Conservation (phyloP, 2,329 filamentous ascomycete species). For the Cryphonectria carpinicola region DNA sequence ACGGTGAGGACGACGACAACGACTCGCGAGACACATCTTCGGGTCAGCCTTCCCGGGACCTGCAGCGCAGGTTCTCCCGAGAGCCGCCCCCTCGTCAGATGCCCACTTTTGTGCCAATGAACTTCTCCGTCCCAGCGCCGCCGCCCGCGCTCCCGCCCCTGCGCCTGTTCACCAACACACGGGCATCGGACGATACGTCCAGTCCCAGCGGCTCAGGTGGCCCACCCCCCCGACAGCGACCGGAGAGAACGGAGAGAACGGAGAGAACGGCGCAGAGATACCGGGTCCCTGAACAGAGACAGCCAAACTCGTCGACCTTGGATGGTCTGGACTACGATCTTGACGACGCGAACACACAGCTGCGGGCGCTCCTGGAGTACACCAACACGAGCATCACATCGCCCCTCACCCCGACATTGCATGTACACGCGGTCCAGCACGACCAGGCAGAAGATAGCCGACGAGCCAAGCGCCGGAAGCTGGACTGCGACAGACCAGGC, state of each 20-base stretch:
- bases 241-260: conserved; percentile 37
- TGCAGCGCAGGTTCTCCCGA: conserved; percentile 42
- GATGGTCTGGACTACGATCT: conserved; percentile 45
- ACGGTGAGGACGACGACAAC: neutral
- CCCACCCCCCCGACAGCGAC: conserved; percentile 33
- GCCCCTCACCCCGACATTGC: conserved; percentile 39
- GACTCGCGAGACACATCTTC: conserved; percentile 41
- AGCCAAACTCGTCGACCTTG: conserved; percentile 34
- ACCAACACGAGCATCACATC: conserved; percentile 31
- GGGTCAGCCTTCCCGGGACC: conserved; percentile 38
- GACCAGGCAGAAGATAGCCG: conserved; percentile 53
- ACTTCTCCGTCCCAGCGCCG: conserved; percentile 17
- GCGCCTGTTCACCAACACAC: conserved; percentile 39
- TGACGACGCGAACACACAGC: conserved; percentile 49
- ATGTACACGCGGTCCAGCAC: conserved; percentile 42
- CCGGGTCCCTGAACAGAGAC: conserved; percentile 29
- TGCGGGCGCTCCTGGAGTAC: conserved; percentile 48
- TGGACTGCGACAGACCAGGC: conserved; percentile 64
- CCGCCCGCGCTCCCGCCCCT: conserved; percentile 40
- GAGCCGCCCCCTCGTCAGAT: conserved; percentile 37
- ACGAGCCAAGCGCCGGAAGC: conserved; percentile 69
- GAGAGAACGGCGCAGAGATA: conserved; percentile 38
- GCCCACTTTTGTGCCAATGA: conserved; percentile 27
- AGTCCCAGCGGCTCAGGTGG: conserved; percentile 31
- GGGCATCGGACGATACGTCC: conserved; percentile 34